phyloP scores from a whole-genome alignment of 2,329 filamentous ascomycete species.

The Aureobasidium sp. region DNA sequence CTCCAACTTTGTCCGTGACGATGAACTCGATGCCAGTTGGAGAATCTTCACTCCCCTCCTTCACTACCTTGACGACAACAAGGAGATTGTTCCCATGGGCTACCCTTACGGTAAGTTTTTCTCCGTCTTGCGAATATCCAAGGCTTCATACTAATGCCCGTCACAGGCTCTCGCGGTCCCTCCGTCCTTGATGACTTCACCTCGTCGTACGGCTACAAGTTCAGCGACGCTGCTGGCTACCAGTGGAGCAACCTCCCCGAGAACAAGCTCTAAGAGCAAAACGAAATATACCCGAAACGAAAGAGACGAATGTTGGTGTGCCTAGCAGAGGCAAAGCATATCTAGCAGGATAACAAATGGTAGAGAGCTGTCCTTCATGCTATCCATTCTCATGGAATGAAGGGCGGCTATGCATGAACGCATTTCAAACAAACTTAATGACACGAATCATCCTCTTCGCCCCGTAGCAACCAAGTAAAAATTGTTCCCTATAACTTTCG shows the following conservation, averaged over 20 bases:
- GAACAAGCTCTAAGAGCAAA: constrained; percentile 59
- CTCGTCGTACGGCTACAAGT: constrained; percentile 96
- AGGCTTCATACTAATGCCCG: constrained; percentile 12
- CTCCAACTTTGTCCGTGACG: constrained; percentile 97
- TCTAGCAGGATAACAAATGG: constrained; percentile 8
- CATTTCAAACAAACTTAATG: constrained; percentile 17
- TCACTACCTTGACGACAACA: constrained; percentile 98
- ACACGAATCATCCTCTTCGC: constrained; percentile 15
- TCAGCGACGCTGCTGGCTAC: constrained; percentile 92
- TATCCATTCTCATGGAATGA: constrained; percentile 1
- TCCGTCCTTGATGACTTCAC: constrained; percentile 97
- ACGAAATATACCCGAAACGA: constrained; percentile 13
- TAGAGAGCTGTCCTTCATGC: constrained; percentile 10
- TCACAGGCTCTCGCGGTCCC: constrained; percentile 83
- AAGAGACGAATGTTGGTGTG: constrained; percentile 2
- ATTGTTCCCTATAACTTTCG: neutral
- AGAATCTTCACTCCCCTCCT: constrained; percentile 95
- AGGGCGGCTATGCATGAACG: constrained; percentile 13
- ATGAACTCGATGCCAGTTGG: constrained; percentile 96
- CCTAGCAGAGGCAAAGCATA: neutral
- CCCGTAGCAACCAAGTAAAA: constrained; percentile 7
- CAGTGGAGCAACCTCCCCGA: constrained; percentile 78
- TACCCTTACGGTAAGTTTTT: constrained; percentile 84
- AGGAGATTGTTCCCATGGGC: constrained; percentile 99
- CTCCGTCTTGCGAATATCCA: neutral